Base-by-base conservation (phyloP, 2,329 filamentous ascomycete species). In the Colletotrichum tofieldiae region DNA sequence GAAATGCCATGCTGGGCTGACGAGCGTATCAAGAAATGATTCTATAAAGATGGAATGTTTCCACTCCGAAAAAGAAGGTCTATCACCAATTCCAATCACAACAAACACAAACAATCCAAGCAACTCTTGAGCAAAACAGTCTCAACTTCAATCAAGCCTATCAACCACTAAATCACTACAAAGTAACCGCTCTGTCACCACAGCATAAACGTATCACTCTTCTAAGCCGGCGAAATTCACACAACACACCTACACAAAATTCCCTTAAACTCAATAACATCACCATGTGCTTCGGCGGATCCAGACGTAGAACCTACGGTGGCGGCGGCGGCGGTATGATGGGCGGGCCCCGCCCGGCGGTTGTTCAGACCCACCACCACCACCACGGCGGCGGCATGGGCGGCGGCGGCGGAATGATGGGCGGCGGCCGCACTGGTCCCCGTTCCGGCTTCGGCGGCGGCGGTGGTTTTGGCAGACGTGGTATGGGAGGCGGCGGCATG, bases 271-370 rank as follows among this genome's bases (percentile, higher is more conserved):
- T 5, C 5, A 2, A 41, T 39, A 23, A 32, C 11, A 4, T 11
- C 58, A 49, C 41, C 3, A 72, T 72, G 70, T 72, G 70, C 20
- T 72, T 72, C 59, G 70, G 70, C 59, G 45, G 45, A 14, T 72
- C 59, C 3, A 51, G 56, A 55, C 70, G 70, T 47, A 72, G 47
- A 64, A 43, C 45, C 3, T 59, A 65, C 39, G 65, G 69, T 14
- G 41, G 23, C 23, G 23, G 56, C 16, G 59, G 69, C 39, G 66
- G 66, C 6, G 65, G 59, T 7, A 64, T 59, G 20, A 41, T 52
- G 37, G 61, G 49, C 37, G 69, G 69, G 2, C 65, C 69, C 9
- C 69, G 69, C 18, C 69, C 69, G 4, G 69, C 60, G 1, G 60
- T 72, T 14, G 65, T 72, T 0, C 58, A 71, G 9, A 62, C 64